Percentiles rank a stretch among this genome's conserved stretches.
Conservation (phyloP, 2,329 filamentous ascomycete species). For the Juglanconis sp. region DNA sequence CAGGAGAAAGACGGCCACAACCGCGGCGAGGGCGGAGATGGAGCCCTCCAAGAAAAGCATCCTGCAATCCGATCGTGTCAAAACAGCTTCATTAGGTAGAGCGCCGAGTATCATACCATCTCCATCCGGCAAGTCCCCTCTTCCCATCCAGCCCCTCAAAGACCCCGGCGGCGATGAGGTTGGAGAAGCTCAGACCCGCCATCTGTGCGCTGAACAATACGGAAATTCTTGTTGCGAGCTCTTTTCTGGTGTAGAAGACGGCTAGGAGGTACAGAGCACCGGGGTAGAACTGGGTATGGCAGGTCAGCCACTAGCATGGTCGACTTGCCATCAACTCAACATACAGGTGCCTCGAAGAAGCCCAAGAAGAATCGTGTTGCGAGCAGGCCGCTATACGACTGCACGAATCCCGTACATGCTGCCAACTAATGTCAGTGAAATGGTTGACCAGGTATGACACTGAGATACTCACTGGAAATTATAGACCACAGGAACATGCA, state of each 20-base stretch:
- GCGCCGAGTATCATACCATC: slow-evolving; percentile 23
- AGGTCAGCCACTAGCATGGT: neutral
- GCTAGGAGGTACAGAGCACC: slow-evolving; percentile 51
- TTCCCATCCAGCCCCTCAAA: slow-evolving; percentile 50
- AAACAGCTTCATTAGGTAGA: too few species aligned
- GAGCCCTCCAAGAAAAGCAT: slow-evolving; percentile 27
- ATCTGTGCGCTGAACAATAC: slow-evolving; percentile 59
- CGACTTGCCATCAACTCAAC: neutral
- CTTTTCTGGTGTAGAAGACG: slow-evolving; percentile 64
- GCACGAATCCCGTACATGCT: slow-evolving; percentile 36
- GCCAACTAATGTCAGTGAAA: neutral
- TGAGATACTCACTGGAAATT: slow-evolving; percentile 29
- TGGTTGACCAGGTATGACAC: too few species aligned
- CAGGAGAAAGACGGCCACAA: slow-evolving; percentile 19
- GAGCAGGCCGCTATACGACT: slow-evolving; percentile 40
- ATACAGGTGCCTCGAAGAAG: slow-evolving; percentile 36
- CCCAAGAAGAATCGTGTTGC: slow-evolving; percentile 40
- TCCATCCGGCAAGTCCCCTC: slow-evolving; percentile 36
- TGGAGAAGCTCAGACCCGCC: slow-evolving; percentile 66
- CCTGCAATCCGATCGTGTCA: neutral
- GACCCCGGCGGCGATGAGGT: slow-evolving; percentile 62
- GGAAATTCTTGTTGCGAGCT: slow-evolving; percentile 60
- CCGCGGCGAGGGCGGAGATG: slow-evolving; percentile 27
- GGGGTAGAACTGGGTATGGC: slow-evolving; percentile 24
- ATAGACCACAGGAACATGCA: slow-evolving; percentile 40